Conservation (phyloP, 306 rosid genomes). For the Quercus suber region DNA sequence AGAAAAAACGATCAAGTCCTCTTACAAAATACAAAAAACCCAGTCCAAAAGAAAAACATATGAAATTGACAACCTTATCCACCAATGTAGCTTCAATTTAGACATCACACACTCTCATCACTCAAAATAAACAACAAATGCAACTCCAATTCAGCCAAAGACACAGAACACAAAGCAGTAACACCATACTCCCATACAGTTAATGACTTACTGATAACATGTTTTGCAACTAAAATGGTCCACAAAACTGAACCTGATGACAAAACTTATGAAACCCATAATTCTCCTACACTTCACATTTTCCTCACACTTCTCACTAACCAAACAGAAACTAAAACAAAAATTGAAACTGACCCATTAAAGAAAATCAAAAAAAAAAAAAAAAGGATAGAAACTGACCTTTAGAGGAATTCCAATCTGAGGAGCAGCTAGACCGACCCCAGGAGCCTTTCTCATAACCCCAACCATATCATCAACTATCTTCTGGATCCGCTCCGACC, state of each 20-base stretch:
- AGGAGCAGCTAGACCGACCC: slow-evolving; percentile 93
- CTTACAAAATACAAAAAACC: not conserved
- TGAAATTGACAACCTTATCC: not conserved
- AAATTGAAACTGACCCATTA: not conserved
- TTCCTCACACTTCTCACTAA: slow-evolving; percentile 6
- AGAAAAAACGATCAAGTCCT: not conserved
- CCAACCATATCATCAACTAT: slow-evolving; percentile 82
- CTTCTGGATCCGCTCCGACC: slow-evolving; percentile 73
- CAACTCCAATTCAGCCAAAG: not conserved
- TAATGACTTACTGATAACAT: not conserved
- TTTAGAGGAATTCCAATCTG: slow-evolving; percentile 84
- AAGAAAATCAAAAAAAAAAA: not conserved
- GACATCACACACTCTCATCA: not conserved
- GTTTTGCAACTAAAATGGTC: not conserved
- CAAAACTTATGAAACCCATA: not conserved
- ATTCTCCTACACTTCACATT: too few species aligned
- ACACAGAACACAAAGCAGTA: not conserved
- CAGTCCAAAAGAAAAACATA: not conserved
- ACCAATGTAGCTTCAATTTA: not conserved
- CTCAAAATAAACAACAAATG: not conserved
- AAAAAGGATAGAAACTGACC: slow-evolving; percentile 34
- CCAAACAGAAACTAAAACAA: not conserved
- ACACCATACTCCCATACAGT: not conserved
- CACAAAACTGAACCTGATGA: not conserved
- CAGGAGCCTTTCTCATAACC: slow-evolving; percentile 81